phyloP scores from a whole-genome alignment of 495 filamentous ascomycete genomes.

The Poronia punctata region DNA sequence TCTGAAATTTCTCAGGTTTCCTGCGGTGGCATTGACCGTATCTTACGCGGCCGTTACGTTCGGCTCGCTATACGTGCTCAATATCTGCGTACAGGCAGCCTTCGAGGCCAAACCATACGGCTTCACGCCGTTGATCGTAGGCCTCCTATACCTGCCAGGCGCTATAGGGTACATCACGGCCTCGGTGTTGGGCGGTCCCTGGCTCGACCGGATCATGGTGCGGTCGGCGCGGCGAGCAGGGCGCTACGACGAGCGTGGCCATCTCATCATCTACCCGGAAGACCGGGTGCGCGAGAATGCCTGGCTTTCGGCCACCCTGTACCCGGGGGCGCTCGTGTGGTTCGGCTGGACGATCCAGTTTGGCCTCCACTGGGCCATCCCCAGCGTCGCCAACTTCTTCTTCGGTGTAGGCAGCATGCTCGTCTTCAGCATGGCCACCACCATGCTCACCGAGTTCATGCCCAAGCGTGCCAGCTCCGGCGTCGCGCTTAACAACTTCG shows the following conservation, averaged over 20 bases:
- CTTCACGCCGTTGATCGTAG: constrained; percentile 65
- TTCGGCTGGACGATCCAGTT: constrained; percentile 47
- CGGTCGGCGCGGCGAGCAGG: constrained; percentile 67
- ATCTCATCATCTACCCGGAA: constrained; percentile 68
- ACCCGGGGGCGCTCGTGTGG: constrained; percentile 61
- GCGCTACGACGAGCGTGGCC: constrained; percentile 62
- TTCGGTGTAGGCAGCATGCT: constrained; percentile 88
- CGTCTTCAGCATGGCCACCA: constrained; percentile 70
- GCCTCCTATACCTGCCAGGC: constrained; percentile 75
- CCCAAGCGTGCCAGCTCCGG: constrained; percentile 64
- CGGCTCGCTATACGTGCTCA: constrained; percentile 75
- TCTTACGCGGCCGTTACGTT: constrained; percentile 80
- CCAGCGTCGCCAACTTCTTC: constrained; percentile 73
- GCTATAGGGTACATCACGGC: constrained; percentile 72
- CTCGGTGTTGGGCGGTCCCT: constrained; percentile 68
- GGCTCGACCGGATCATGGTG: constrained; percentile 88
- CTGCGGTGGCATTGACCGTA: constrained; percentile 72
- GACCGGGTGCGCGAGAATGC: constrained; percentile 89
- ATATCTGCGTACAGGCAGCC: constrained; percentile 72
- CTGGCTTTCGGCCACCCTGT: constrained; percentile 70
- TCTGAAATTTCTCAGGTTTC: constrained; percentile 71
- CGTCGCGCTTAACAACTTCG: constrained; percentile 80
- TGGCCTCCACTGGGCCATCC: constrained; percentile 37
- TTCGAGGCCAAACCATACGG: constrained; percentile 70
- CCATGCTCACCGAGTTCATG: constrained; percentile 89